These are phyloP conservation scores for Aspergillus cejpii DNA, from an alignment of 2,329 filamentous ascomycete genomes.

Conservation along the genomic window DNA sequence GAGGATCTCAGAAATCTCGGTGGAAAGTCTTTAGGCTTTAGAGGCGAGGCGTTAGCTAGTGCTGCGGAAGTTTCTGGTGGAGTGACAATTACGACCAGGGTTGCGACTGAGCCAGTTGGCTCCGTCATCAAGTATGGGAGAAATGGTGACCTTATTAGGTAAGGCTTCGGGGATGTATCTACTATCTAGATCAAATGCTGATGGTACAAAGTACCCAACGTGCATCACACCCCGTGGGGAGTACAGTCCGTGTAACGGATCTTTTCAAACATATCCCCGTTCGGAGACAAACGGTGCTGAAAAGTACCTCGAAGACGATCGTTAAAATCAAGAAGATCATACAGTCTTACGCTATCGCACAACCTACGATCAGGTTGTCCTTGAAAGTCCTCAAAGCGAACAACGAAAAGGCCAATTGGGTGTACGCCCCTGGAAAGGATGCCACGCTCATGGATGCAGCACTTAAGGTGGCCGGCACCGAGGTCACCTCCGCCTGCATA, in stretches of 20 bases:
- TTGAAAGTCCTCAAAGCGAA: conserved; percentile 53
- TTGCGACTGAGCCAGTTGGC: conserved; percentile 52
- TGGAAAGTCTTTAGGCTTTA: conserved; percentile 55
- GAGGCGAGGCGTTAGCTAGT: conserved; percentile 59
- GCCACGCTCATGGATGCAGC: conserved; percentile 49
- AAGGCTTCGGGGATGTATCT: conserved; percentile 5
- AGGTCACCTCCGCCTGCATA: conserved; percentile 48
- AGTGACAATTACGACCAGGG: conserved; percentile 50
- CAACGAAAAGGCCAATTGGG: conserved; percentile 55
- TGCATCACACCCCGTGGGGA: conserved; percentile 54
- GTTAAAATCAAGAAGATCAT: conserved; percentile 49
- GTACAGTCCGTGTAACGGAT: conserved; percentile 51
- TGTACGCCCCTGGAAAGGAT: conserved; percentile 50
- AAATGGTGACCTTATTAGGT: conserved; percentile 46
- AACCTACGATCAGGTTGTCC: conserved; percentile 51
- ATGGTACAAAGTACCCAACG: conserved; percentile 27
- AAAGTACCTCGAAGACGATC: conserved; percentile 45
- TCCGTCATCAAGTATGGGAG: conserved; percentile 46
- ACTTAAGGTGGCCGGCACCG: conserved; percentile 50
- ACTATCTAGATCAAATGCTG: not conserved
- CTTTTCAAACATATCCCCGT: conserved; percentile 56
- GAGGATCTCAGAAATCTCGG: conserved; percentile 52
- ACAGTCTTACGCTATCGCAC: conserved; percentile 55
- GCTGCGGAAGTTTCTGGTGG: conserved; percentile 52
- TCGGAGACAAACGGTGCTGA: conserved; percentile 50